Base-by-base conservation (phyloP, 352 stramenopile species). In the Pythium pectinolyticum region DNA sequence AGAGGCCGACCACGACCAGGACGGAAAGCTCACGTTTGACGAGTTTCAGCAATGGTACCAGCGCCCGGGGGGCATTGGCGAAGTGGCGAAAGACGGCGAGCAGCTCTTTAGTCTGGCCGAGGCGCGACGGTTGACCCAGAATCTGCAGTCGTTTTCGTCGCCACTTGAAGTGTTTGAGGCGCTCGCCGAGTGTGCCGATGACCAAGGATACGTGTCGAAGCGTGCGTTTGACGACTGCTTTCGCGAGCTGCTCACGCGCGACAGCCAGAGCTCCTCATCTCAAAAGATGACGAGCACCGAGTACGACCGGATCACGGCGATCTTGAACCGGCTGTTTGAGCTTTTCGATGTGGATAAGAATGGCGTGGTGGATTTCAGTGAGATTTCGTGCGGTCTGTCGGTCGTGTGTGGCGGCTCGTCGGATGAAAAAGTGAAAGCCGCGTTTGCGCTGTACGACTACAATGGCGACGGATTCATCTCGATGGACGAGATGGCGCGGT, bases 11-110 rank as follows among this genome's bases (percentile, higher is more conserved):
- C 68, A 77, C 55, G 74, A 89, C 49, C 76, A 88, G 51, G 88
- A 96, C 37, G 86, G 88, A 17, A 72, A 78, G 3, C 54, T 97
- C 24, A 92, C 86, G 35, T 78, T 94, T 45, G 76, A 89, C 40
- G 89, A 97, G 70, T 97, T 97, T 53, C 75, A 94, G 54, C 63
- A 78, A 20, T 97, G 89, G 89, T 97, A 95, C 56, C 74, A 84
- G 37, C 80, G 88, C 53, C 75, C 82, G 12, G 80, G 82, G 49
- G 80, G 81, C 0, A 90, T 90, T 37, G 83, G 80, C 10, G 80
- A 89, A 57, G 77, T 90, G 22, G 84, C 82, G 5, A 92, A 92
- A 50, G 86, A 89, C 51, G 84, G 80, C 25, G 78, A 92, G 54
- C 78, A 94, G 49, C 75, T 92, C 40, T 89, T 95, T 43, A 92